Evolutionary conservation across 176 grass and related monocot species (phyloP).

Genomic region (Oryza australiensis): DNA sequence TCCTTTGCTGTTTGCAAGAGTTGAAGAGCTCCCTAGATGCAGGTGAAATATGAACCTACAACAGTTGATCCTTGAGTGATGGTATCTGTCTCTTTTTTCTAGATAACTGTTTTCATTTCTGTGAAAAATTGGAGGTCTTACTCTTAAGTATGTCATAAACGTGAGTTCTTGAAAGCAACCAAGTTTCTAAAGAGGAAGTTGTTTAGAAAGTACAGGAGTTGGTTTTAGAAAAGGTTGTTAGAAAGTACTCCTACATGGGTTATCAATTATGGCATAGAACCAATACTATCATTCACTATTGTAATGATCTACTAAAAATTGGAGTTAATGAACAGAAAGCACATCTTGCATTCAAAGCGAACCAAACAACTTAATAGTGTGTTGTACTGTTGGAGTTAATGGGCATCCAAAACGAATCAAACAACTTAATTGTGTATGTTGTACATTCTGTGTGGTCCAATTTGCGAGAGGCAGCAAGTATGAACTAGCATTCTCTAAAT

Average conservation of each 20-base stretch:
- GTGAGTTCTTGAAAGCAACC: neutral
- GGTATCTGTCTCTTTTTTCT: neutral
- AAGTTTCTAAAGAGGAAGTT: neutral
- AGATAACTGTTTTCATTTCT: neutral
- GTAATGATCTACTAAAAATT: neutral
- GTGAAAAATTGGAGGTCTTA: neutral
- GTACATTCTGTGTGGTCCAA: neutral
- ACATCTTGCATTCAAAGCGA: slow-evolving; percentile 9
- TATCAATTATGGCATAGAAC: slow-evolving; percentile 13
- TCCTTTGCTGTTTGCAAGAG: slow-evolving; percentile 68
- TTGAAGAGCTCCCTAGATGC: slow-evolving; percentile 64
- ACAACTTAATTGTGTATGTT: neutral
- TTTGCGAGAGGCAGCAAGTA: neutral
- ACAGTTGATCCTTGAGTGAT: neutral
- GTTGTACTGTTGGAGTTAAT: neutral
- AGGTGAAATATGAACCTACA: slow-evolving; percentile 29
- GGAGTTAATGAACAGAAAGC: neutral
- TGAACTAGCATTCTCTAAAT: neutral
- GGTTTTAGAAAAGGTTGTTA: neutral
- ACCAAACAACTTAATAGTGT: neutral
- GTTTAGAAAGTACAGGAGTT: neutral
- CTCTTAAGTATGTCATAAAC: neutral
- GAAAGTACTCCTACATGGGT: neutral
- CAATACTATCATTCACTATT: neutral
- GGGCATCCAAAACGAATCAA: slow-evolving; percentile 12